Evolutionary conservation across 2,329 filamentous ascomycete species (phyloP).

Genomic region (Leptoxyphium fumago): DNA sequence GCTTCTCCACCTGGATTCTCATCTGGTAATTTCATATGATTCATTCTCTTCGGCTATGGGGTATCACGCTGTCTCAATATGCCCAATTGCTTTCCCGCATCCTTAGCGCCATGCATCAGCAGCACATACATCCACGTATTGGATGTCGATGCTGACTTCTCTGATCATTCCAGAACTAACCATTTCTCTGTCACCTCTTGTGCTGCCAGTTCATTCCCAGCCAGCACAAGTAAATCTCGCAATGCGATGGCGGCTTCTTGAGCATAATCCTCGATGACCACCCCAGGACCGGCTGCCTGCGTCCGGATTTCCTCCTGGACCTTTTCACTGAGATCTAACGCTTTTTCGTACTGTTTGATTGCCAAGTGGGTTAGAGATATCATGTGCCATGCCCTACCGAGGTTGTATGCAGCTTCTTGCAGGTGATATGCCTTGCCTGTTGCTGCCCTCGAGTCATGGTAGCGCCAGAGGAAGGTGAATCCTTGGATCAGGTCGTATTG

Average conservation of each 20-base stretch:
- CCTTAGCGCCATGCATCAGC: too few species aligned
- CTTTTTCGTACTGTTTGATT: constrained; percentile 52
- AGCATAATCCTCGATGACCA: constrained; percentile 42
- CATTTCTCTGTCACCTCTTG: constrained; percentile 45
- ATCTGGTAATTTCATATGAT: too few species aligned
- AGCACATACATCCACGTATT: too few species aligned
- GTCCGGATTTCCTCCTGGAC: constrained; percentile 24
- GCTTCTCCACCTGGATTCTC: too few species aligned
- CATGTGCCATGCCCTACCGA: constrained; percentile 61
- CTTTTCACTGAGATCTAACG: constrained; percentile 34
- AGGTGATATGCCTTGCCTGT: constrained; percentile 29
- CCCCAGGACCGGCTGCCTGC: constrained; percentile 26
- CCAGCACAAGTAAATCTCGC: constrained; percentile 49
- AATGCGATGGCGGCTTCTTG: constrained; percentile 62
- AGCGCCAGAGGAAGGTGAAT: constrained; percentile 62
- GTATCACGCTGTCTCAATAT: too few species aligned
- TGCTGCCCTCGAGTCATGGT: constrained; percentile 45
- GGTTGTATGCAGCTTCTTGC: constrained; percentile 72
- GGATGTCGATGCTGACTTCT: too few species aligned
- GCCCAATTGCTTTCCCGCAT: too few species aligned
- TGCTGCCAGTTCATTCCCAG: constrained; percentile 48
- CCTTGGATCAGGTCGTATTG: constrained; percentile 81
- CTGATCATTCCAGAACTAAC: constrained; percentile 23
- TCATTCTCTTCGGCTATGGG: too few species aligned
- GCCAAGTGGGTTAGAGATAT: constrained; percentile 61